Conservation (phyloP, 768 basidiomycete genomes). For the Russula abietina region DNA sequence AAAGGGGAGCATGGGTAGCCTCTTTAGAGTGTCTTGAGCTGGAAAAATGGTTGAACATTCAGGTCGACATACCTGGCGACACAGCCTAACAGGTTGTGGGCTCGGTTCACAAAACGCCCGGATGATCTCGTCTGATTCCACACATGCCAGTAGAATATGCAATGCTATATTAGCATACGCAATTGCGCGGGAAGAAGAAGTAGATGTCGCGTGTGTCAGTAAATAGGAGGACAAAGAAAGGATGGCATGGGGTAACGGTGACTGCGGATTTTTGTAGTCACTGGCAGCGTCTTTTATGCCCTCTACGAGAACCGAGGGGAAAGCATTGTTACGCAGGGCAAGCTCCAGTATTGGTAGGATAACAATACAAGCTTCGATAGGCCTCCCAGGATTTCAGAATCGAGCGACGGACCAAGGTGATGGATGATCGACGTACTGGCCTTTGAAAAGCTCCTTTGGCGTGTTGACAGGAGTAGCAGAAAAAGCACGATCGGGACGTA, state of each 20-base stretch:
- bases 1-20: constrained; percentile 45
- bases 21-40: constrained; percentile 32
- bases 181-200: constrained; percentile 49
- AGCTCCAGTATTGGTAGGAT: constrained; percentile 61
- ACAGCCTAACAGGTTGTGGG: constrained; percentile 44
- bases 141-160: constrained; percentile 45
- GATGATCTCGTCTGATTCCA: constrained; percentile 46
- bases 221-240: constrained; percentile 60
- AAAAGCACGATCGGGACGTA: constrained; percentile 52
- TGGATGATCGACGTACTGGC: constrained; percentile 38
- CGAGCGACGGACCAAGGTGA: background rate
- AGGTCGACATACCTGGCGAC: constrained; percentile 48
- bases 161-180: constrained; percentile 58
- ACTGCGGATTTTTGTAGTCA: constrained; percentile 26
- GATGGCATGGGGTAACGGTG: constrained; percentile 43
- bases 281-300: constrained; percentile 29
- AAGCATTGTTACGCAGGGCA: constrained; percentile 44
- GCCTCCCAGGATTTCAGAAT: constrained; percentile 36
- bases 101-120: constrained; percentile 40
- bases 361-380: constrained; percentile 53
- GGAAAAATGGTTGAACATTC: background rate
- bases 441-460: constrained; percentile 50
- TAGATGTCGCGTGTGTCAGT: constrained; percentile 60
- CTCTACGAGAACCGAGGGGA: constrained; percentile 43
- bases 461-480: constrained; percentile 41